phyloP scores from a whole-genome alignment of 2,329 filamentous ascomycete species.

The Amphichorda felina region DNA sequence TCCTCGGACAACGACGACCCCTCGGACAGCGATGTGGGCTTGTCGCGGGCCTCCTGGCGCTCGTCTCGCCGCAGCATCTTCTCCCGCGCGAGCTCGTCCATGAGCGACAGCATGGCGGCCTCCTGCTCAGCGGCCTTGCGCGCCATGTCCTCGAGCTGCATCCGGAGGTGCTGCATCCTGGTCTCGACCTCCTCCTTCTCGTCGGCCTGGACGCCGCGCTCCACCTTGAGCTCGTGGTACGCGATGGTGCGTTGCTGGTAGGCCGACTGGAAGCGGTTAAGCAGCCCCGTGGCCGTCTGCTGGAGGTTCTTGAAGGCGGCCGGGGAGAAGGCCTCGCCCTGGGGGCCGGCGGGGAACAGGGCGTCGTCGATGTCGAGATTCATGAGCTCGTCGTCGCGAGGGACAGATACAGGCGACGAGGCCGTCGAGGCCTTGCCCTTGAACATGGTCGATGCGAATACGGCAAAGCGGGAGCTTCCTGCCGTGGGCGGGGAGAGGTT shows the following conservation, averaged over 20 bases:
- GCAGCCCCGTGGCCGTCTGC: conserved; percentile 39
- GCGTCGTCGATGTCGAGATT: conserved; percentile 41
- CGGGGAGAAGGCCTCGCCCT: conserved; percentile 42
- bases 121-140: conserved; percentile 41
- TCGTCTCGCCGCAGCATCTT: conserved; percentile 22
- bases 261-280: conserved; percentile 44
- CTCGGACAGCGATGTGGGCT: conserved; percentile 14
- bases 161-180: conserved; percentile 39
- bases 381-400: conserved; percentile 39
- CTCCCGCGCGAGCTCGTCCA: conserved; percentile 34
- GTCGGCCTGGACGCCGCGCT: conserved; percentile 40
- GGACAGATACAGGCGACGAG: conserved; percentile 10
- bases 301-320: conserved; percentile 51
- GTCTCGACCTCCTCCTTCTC: conserved; percentile 44
- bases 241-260: conserved; percentile 40
- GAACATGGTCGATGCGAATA: conserved; percentile 33
- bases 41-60: not conserved
- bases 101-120: conserved; percentile 32
- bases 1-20: conserved; percentile 38
- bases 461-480: conserved; percentile 28
- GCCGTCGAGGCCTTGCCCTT: conserved; percentile 12
- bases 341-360: conserved; percentile 34
- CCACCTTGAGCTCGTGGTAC: conserved; percentile 37
- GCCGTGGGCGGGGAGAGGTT: conserved; percentile 10
- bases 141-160: conserved; percentile 49